Evolutionary conservation across 1,139 yeast genomes (phyloP), one percentile per base, ranked within the genome.

Genomic region (Yamadazyma conglobata): DNA sequence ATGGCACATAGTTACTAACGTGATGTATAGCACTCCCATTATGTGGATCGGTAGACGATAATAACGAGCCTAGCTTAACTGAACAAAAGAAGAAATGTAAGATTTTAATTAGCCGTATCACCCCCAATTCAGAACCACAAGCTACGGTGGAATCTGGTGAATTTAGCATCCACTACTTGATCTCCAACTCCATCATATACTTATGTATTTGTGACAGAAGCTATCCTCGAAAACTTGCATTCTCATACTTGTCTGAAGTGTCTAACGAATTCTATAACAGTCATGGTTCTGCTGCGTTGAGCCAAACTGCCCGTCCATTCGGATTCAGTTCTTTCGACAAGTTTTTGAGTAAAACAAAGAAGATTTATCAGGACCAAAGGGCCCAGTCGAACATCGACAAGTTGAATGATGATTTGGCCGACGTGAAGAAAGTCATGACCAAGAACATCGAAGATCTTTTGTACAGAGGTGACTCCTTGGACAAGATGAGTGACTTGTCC

Each of bases 381-480:
- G 96, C 95, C 1, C 93, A 88, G 43, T 77, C 81, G 27, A 91
- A 88, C 50, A 66, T 91, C 50, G 96, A 91, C 58, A 79, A 77
- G 52, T 66, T 91, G 44, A 88, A 89, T 57, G 75, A 77, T 31
- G 98, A 93, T 48, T 68, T 91, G 45, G 88, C 85, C 31, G 98
- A 93, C 48, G 98, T 93, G 29, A 88, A 91, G 46, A 79, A 85
- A 46, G 94, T 91, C 37, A 86, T 91, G 95, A 87, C 95, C 36
- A 89, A 89, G 49, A 91, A 91, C 56, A 91, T 91, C 36, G 97
- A 91, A 54, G 98, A 91, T 56, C 65, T 91, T 47, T 69, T 91
- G 27, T 89, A 91, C 58, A 73, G 99, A 50, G 99, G 99, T 9
- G 97, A 91, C 52, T 82, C 91, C 10, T 72, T 91, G 46, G 97